phyloP scores from a whole-genome alignment of 2,329 filamentous ascomycete species.

The Exophiala sp. region DNA sequence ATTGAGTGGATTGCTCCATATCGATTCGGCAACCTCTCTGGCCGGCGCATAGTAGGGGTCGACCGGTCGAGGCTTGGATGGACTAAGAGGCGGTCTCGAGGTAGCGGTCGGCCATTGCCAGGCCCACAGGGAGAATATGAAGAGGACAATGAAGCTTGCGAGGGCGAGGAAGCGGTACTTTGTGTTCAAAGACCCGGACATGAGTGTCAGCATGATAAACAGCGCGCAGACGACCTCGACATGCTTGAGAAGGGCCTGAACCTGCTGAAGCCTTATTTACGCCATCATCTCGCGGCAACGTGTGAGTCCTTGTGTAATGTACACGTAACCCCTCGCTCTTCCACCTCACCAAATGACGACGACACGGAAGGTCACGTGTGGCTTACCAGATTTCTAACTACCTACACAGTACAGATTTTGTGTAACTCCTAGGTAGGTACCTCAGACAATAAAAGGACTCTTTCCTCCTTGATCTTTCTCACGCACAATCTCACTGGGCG shows the following conservation, averaged over 20 bases:
- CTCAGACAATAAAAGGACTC: no score
- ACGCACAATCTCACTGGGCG: no score
- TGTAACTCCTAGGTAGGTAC: no score
- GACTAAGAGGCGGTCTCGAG: background rate
- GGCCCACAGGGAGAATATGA: conserved; percentile 4
- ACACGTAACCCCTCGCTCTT: no score
- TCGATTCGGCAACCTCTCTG: background rate
- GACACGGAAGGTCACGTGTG: no score
- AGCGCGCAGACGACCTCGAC: background rate
- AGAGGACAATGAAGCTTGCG: background rate
- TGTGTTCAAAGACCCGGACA: background rate
- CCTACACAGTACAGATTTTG: no score
- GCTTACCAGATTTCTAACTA: no score
- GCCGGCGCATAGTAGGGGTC: conserved; percentile 6
- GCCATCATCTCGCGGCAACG: no score
- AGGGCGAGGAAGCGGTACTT: conserved; percentile 1
- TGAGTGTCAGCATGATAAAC: background rate
- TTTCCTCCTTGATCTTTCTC: no score
- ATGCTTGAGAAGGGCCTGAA: background rate
- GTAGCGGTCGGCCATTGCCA: background rate
- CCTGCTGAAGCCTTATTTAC: no score
- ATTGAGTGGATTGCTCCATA: conserved; percentile 3
- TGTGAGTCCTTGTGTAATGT: no score
- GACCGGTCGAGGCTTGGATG: background rate
- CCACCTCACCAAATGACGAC: no score